Base-by-base conservation (phyloP, 106 monocot genomes). In the Alisma plantagoaquatica region DNA sequence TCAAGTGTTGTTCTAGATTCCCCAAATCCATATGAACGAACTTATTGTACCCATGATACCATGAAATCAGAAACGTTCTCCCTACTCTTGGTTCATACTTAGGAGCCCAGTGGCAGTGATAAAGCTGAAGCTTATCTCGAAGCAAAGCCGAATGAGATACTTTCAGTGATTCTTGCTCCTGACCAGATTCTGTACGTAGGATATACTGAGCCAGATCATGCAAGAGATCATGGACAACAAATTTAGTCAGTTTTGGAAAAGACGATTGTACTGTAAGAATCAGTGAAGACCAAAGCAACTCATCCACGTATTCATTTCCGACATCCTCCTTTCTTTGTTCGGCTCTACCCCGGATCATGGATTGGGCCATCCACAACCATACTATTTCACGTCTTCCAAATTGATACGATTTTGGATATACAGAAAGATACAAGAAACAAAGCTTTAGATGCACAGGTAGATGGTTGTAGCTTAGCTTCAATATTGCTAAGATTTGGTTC, bases 311-410 rank as follows among this genome's bases (percentile, higher is more conserved):
- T 4, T 15, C 27, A 16, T 20, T 15, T 12, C 67, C 67, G 0
- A 29, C 11, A 10, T 23, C 33, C 33, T 66, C 66, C 18, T n/a
- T 4, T 15, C 8, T 14, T 7, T 38, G 38, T 21, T 28, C 8
- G 25, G 32, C 23, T 21, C 4, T 44, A 3, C 3, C 0, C 10
- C 6, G 1, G 31, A 53, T 58, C 27, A 30, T 31, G 30, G 0
- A 61, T 56, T 46, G 33, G 33, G 1, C 62, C 46, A 56, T 62
- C 70, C 70, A 70, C n/a, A 63, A 20, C 12, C 33, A n/a, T 3
- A 70, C 17, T 9, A 70, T 0, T 4, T 55, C 2, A 5, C 23
- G n/a, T 26, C 41, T 54, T 2, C 31, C 7, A 9, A 70, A 62
- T 16, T 14, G 3, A 16, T 48, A 22, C 16, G 32, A 54, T 24